Evolutionary conservation across 2,329 filamentous ascomycete species (phyloP).

Genomic region (Fusarium siculi): DNA sequence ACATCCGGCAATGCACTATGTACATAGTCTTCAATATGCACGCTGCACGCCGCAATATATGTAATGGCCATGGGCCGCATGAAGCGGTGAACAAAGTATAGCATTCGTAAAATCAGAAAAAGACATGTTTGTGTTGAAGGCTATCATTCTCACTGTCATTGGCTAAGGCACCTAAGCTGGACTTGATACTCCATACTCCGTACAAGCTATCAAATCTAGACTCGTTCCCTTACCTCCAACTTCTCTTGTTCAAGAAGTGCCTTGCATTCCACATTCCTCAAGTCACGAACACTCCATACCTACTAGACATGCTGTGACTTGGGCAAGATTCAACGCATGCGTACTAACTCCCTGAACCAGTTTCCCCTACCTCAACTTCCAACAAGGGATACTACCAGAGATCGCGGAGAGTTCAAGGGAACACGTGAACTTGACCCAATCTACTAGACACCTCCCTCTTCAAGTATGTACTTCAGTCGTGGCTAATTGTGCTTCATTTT

Average conservation of each 20-base stretch:
- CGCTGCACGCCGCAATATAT: background rate
- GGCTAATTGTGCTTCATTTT: slow-evolving; percentile 21
- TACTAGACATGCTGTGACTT: background rate
- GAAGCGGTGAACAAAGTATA: slow-evolving; percentile 14
- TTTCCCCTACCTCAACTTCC: slow-evolving; percentile 1
- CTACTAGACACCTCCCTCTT: background rate
- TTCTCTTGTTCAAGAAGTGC: slow-evolving; percentile 9
- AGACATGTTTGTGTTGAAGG: background rate
- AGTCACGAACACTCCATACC: background rate
- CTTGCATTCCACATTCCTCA: slow-evolving; percentile 25
- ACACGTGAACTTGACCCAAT: background rate
- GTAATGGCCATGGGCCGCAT: background rate
- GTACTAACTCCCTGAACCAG: background rate
- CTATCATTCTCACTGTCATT: background rate
- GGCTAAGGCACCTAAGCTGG: background rate
- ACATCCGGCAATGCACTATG: background rate
- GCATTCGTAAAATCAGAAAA: background rate
- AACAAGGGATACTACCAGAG: background rate
- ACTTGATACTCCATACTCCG: background rate
- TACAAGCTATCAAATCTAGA: background rate
- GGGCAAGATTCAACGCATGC: background rate
- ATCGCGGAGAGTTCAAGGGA: background rate
- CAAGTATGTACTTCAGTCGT: background rate
- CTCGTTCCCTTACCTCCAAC: background rate
- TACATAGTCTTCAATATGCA: background rate